Base-by-base conservation (phyloP, 1,139 yeast genomes). In the Petasospora fabianii region DNA sequence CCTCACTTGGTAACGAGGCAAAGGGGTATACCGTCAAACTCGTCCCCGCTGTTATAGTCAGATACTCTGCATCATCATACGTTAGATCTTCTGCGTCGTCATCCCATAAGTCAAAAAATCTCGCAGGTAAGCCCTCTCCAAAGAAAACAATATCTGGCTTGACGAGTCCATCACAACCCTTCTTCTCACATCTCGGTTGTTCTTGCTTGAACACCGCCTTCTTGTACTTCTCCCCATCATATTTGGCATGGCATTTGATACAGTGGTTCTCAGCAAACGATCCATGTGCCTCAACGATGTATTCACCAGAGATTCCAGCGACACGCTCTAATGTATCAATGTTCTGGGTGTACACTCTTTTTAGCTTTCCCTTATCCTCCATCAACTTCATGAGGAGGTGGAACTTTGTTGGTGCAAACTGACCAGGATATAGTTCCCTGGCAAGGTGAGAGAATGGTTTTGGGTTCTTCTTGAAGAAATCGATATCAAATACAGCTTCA, bases 111-210 rank as follows among this genome's bases (percentile, higher is more conserved):
- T 75, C 75, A 59, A 84, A 88, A 55, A 88, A 85, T 41, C 66
- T 64, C 1, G 51, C 54, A 0, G 97, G 97, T 17, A 90, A 66
- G 1, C 80, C 75, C 60, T 90, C 97, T 1, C 97, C 97, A 63
- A 88, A 90, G 54, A 90, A 90, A 0, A 86, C 95, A 48, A 90
- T 92, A 53, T 86, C 94, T 0, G 97, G 98, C 55, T 90, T 90
- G 24, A 92, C 88, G 30, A 77, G 71, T 0, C 96, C 95, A 2
- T 65, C 54, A 30, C 80, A 75, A 7, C 55, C 45, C 14, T 48
- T 49, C 13, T 22, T 16, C 11, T 24, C 34, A 61, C 97, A 90
- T 31, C 62, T 56, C 1, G 88, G 87, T 27, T 77, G 71, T 1
- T 72, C 69, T 24, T 53, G 56, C 28, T 36, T 46, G 41, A 39